Base-by-base conservation (phyloP, 2,329 filamentous ascomycete species). In the Colletotrichum sp. region DNA sequence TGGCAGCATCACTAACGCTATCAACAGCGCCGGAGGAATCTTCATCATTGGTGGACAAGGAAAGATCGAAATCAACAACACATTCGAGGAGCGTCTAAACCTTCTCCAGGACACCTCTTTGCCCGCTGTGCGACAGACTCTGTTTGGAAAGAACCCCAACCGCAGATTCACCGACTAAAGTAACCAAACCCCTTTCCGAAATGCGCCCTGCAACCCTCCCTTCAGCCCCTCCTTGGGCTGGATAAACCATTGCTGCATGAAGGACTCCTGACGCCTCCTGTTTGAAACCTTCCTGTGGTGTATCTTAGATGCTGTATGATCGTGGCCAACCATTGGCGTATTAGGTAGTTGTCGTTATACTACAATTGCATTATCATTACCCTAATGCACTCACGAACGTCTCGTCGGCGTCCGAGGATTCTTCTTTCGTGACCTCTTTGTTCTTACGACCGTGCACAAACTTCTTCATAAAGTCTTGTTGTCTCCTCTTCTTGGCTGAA, bases 11-110 rank as follows among this genome's bases (percentile, higher is more conserved):
- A 10, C 66, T 76, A 75, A 75, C 30, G 60, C 62, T 12, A 49
- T 63, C 67, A 77, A 99, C 80, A 99, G 97, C 82, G 90, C 96
- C 76, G 97, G 97, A 76, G 97, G 97, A 81, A 90, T 98, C 74
- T 85, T 91, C 75, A 92, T 99, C 79, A 87, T 98, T 71, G 95
- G 96, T 79, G 93, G 94, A 80, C 90, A 90, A 79, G 97, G 97
- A 84, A 98, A 96, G 90, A 99, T 99, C 84, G 96, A 98, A 82
- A 96, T 99, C 86, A 96, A 98, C 91, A 99, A 99, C 89, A 99
- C 97, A 71, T 95, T 99, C 80, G 97, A 99, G 84, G 95, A 98
- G 84, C 93, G 97, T 79, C 89, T 99, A 86, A 92, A 91, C 82
- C 90, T 99, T 77, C 92, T 99, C 79, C 94, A 98, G 87, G 93